These are phyloP conservation scores for Aspergillus intermedius DNA, from an alignment of 2,329 filamentous ascomycete species.

Conservation along the genomic window DNA sequence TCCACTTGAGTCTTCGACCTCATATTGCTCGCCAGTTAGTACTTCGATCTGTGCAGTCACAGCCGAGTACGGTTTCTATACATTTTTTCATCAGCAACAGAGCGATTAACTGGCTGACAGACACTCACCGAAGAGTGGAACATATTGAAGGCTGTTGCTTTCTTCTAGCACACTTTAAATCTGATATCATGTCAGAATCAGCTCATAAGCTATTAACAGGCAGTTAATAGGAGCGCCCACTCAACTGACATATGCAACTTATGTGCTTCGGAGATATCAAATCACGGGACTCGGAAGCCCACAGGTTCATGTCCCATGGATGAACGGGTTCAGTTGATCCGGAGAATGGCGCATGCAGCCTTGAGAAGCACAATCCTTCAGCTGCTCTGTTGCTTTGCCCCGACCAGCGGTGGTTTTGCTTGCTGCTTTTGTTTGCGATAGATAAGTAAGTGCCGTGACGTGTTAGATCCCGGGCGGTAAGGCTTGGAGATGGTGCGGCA, in stretches of 20 bases:
- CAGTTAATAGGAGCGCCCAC: neutral
- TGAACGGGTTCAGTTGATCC: neutral
- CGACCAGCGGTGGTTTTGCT: no score
- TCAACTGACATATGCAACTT: no score
- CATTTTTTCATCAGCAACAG: conserved; percentile 4
- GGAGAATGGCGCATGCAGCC: neutral
- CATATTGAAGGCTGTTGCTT: conserved; percentile 18
- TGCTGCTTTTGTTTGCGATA: no score
- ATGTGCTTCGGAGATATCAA: no score
- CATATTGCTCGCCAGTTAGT: conserved; percentile 80
- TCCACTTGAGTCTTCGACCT: conserved; percentile 84
- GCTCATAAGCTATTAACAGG: neutral
- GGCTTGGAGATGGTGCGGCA: no score
- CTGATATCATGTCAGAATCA: neutral
- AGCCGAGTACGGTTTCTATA: conserved; percentile 79
- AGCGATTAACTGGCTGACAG: conserved; percentile 2
- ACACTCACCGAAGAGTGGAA: conserved; percentile 29
- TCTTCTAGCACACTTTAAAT: neutral
- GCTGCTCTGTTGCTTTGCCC: neutral
- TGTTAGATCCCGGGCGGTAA: no score
- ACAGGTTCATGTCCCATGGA: conserved; percentile 3
- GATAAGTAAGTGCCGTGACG: no score
- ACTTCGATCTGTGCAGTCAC: conserved; percentile 89
- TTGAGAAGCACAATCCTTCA: neutral
- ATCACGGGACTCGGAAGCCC: conserved; percentile 2